Evolutionary conservation across 78 protist genomes (phyloP).

Genomic region (Isochrysis galbana): DNA sequence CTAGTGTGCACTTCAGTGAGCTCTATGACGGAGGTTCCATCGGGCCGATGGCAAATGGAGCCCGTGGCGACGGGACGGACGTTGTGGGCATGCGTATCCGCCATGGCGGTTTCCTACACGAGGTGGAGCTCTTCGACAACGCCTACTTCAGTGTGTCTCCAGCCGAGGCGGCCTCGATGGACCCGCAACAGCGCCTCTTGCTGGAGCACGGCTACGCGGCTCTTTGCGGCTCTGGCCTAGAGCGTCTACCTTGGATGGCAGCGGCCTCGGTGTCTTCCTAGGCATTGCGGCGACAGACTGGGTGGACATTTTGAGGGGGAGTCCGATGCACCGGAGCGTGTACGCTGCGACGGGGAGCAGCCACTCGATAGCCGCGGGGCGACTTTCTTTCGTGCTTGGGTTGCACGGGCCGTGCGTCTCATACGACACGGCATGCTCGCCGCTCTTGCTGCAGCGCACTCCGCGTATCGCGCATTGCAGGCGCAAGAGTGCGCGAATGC

Average conservation of each 20-base stretch:
- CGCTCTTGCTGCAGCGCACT: slow-evolving; percentile 67
- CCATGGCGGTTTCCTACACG: neutral
- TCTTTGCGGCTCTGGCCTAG: neutral
- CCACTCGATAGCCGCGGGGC: slow-evolving; percentile 51
- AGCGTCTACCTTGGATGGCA: neutral
- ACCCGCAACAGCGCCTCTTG: slow-evolving; percentile 24
- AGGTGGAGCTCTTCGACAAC: slow-evolving; percentile 8
- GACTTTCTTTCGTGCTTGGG: slow-evolving; percentile 71
- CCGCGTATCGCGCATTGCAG: slow-evolving; percentile 53
- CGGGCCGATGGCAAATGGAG: neutral
- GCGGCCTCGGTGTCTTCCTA: neutral
- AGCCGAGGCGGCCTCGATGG: slow-evolving; percentile 18
- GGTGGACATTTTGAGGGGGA: neutral
- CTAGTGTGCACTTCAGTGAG: neutral
- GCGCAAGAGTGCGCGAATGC: slow-evolving; percentile 64
- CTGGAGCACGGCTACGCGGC: neutral
- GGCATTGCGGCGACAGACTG: neutral
- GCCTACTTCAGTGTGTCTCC: neutral
- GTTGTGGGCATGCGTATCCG: neutral
- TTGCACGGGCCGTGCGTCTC: slow-evolving; percentile 72
- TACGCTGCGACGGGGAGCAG: neutral
- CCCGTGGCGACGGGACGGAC: neutral
- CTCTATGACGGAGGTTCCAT: neutral
- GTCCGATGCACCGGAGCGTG: neutral
- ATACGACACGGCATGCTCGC: slow-evolving; percentile 84